Conservation (phyloP, 2,329 filamentous ascomycete species). For the Plectosphaerella sp. region DNA sequence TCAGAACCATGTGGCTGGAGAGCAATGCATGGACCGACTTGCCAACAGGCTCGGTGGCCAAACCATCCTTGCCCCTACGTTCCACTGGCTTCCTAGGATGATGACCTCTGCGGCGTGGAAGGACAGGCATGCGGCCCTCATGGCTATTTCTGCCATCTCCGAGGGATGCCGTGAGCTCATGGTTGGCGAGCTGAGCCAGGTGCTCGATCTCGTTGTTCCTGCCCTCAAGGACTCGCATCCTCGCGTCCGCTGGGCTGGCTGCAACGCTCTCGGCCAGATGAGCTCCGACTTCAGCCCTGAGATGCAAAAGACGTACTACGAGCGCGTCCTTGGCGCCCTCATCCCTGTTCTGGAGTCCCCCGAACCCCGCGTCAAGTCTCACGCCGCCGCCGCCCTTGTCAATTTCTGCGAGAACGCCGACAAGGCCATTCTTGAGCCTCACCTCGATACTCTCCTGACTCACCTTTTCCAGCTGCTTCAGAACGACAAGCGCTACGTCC, state of each 20-base stretch:
- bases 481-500: constrained; percentile 91
- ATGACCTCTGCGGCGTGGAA: constrained; percentile 93
- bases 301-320: constrained; percentile 96
- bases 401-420: constrained; percentile 99
- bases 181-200: constrained; percentile 90
- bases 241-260: constrained; percentile 93
- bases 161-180: constrained; percentile 95
- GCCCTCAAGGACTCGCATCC: constrained; percentile 86
- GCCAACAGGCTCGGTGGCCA: constrained; percentile 97
- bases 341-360: constrained; percentile 87
- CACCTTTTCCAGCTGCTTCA: constrained; percentile 84
- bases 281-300: constrained; percentile 97
- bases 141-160: constrained; percentile 98
- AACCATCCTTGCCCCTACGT: constrained; percentile 87
- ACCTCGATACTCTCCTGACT: constrained; percentile 80
- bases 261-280: constrained; percentile 99
- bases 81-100: constrained; percentile 96
- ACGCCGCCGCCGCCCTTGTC: constrained; percentile 94
- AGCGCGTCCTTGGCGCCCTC: constrained; percentile 80
- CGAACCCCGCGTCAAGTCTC: constrained; percentile 91
- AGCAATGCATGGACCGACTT: constrained; percentile 96
- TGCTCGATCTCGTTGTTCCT: constrained; percentile 90
- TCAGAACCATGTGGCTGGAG: constrained; percentile 92
- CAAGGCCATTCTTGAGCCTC: constrained; percentile 85
- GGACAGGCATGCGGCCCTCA: constrained; percentile 91